phyloP scores from a whole-genome alignment of 192 early-diverging fungal genomes.

The Glomus cerebriforme region DNA sequence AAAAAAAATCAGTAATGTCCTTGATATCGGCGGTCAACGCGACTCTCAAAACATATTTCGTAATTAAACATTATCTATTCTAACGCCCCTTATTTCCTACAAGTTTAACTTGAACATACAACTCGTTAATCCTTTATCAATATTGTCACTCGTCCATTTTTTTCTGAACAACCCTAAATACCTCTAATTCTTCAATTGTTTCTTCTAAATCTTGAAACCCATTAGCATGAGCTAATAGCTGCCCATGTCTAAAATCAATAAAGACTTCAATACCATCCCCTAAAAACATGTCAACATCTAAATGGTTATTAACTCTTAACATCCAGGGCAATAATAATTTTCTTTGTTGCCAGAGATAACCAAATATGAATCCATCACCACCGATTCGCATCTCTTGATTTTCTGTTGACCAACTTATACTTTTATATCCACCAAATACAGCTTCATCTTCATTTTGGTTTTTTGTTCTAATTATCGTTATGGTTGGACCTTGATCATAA shows the following conservation, averaged over 20 bases:
- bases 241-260: constrained; percentile 9
- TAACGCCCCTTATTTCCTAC: no score
- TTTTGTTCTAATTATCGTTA: constrained; percentile 18
- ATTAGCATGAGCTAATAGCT: constrained; percentile 12
- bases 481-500: constrained; percentile 2
- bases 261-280: background rate
- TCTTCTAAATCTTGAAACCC: constrained; percentile 6
- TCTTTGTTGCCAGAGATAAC: constrained; percentile 5
- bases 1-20: no score
- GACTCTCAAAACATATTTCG: no score
- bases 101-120: no score
- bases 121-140: no score
- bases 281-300: background rate
- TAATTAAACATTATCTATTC: no score
- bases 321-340: constrained; percentile 13
- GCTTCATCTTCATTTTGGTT: constrained; percentile 15
- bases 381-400: background rate
- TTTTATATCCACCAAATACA: constrained; percentile 14
- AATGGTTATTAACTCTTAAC: background rate
- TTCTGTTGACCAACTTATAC: constrained; percentile 10
- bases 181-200: constrained; percentile 15
- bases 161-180: constrained; percentile 2
- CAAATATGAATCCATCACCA: constrained; percentile 16
- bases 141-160: background rate
- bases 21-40: no score